Evolutionary conservation across 75 land plant species (phyloP).

Genomic region (Chamaecyparis obtusa): DNA sequence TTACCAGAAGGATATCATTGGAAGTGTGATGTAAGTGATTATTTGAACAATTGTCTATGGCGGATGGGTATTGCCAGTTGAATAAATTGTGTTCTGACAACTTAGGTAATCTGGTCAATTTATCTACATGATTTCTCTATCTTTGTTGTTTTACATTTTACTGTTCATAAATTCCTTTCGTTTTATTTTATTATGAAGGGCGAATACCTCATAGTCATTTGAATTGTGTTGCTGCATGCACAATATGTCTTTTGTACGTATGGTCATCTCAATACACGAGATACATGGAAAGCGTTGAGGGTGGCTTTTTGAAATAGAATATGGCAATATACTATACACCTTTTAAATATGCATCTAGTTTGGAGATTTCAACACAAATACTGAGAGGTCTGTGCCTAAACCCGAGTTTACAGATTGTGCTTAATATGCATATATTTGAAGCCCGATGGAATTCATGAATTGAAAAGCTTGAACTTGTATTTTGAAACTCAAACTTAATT

Average conservation of each 20-base stretch:
- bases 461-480: no score
- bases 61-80: slow-evolving; percentile 88
- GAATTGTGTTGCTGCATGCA: not conserved
- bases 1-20: slow-evolving; percentile 89
- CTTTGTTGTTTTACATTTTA: not conserved
- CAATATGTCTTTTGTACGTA: not conserved
- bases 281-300: no score
- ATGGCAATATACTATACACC: no score
- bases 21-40: slow-evolving; percentile 87
- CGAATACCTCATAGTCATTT: not conserved
- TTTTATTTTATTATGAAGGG: not conserved
- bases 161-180: not conserved
- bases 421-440: no score
- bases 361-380: no score
- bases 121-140: not conserved
- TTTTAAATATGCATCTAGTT: no score
- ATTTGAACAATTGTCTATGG: slow-evolving; percentile 90
- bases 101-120: slow-evolving; percentile 57
- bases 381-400: no score
- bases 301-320: no score
- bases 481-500: no score
- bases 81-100: slow-evolving; percentile 90
- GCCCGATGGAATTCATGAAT: no score
- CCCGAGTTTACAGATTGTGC: no score
- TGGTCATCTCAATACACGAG: no score